phyloP scores from a whole-genome alignment of 345 rosid species.

The Conringia planisiliqua region DNA sequence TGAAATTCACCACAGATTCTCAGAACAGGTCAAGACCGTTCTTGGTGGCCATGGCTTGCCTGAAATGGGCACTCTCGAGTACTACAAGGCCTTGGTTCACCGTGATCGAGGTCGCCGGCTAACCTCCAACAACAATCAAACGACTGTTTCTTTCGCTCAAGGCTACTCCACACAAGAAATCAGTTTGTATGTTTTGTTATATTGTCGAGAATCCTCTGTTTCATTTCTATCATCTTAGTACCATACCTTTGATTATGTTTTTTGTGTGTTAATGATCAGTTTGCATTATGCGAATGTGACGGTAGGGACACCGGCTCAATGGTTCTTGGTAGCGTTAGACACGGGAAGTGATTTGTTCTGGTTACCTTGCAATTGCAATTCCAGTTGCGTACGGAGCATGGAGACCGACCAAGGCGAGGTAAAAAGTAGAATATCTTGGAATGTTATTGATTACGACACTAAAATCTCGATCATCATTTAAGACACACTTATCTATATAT shows the following conservation, averaged over 20 bases:
- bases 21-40: slow-evolving; percentile 71
- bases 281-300: slow-evolving; percentile 85
- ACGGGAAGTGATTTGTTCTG: slow-evolving; percentile 92
- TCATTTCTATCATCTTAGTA: not conserved
- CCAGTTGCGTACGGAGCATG: slow-evolving; percentile 49
- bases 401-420: slow-evolving; percentile 43
- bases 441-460: not conserved
- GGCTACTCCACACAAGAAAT: slow-evolving; percentile 64
- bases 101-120: slow-evolving; percentile 78
- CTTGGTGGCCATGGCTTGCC: slow-evolving; percentile 63
- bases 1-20: slow-evolving; percentile 74
- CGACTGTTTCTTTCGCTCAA: slow-evolving; percentile 55
- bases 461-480: not conserved
- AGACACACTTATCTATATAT: not conserved
- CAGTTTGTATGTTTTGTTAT: slow-evolving; percentile 43
- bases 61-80: slow-evolving; percentile 56
- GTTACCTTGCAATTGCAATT: slow-evolving; percentile 79
- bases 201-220: not conserved
- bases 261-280: slow-evolving; percentile 39
- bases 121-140: slow-evolving; percentile 39
- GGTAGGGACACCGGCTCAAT: slow-evolving; percentile 71
- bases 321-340: slow-evolving; percentile 87
- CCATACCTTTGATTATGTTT: not conserved
- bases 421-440: not conserved
- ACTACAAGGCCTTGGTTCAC: slow-evolving; percentile 59